A percentile compares a stretch with the other conserved stretches of the same genome.
Conservation (phyloP, 495 filamentous ascomycete genomes). For the Massariosphaeria phaeospora region DNA sequence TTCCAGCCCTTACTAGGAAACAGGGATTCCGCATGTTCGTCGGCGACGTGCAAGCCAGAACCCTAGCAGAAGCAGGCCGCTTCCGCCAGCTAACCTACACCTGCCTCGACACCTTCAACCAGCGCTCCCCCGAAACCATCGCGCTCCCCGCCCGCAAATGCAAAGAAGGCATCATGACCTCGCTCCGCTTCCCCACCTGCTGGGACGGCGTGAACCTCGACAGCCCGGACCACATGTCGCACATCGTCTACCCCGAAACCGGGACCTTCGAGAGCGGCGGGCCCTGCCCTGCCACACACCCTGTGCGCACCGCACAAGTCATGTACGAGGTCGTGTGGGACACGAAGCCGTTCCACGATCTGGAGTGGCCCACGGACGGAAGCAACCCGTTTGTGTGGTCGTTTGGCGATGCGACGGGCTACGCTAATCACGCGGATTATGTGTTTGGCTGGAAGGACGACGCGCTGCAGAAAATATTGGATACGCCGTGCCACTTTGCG, state of each 20-base stretch:
- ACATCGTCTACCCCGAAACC: conserved; percentile 36
- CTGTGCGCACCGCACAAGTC: conserved; percentile 24
- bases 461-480: conserved; percentile 27
- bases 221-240: conserved; percentile 48
- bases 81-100: conserved; percentile 25
- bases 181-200: conserved; percentile 26
- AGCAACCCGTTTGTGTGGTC: conserved; percentile 26
- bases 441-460: conserved; percentile 27
- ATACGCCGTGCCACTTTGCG: conserved; percentile 43
- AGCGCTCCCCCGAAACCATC: conserved; percentile 13
- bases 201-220: conserved; percentile 56
- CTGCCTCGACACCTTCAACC: conserved; percentile 19
- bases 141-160: conserved; percentile 14
- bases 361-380: conserved; percentile 22
- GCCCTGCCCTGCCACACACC: conserved; percentile 22
- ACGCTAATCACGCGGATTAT: conserved; percentile 45
- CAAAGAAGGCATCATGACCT: conserved; percentile 24
- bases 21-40: conserved; percentile 29
- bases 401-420: conserved; percentile 24
- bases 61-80: not conserved
- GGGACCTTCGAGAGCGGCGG: conserved; percentile 23
- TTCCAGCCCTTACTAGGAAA: not conserved
- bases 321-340: conserved; percentile 28
- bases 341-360: conserved; percentile 21
- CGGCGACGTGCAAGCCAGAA: conserved; percentile 11